Conservation (phyloP, 1,284 basidiomycete species). For the Veloporphyrellus conicus region DNA sequence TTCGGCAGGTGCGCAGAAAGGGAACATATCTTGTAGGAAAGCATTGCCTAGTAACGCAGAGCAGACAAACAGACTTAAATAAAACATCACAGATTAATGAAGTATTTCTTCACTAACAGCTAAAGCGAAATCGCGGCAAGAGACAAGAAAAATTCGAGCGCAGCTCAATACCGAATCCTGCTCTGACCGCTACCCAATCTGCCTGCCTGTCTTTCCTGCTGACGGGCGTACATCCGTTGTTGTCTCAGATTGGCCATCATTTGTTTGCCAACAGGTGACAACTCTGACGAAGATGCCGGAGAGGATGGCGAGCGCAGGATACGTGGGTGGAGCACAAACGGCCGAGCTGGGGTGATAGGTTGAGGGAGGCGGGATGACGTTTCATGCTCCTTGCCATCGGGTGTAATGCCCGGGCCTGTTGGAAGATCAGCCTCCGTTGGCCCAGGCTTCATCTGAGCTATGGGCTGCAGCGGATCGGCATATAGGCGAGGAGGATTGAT, state of each 20-base stretch:
- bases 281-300: constrained; percentile 67
- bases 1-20: too few relatives aligned
- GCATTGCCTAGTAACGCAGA: constrained; percentile 8
- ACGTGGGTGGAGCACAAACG: constrained; percentile 35
- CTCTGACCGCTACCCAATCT: constrained; percentile 31
- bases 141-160: constrained; percentile 1
- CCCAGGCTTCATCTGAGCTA: constrained; percentile 1
- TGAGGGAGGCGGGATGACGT: constrained; percentile 29
- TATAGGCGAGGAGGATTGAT: constrained; percentile 4
- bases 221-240: constrained; percentile 48
- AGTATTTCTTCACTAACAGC: constrained; percentile 7
- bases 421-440: background rate
- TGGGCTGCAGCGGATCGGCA: constrained; percentile 8
- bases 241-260: constrained; percentile 63
- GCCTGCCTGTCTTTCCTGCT: constrained; percentile 32
- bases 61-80: too few relatives aligned
- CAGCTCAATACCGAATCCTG: constrained; percentile 25
- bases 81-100: constrained; percentile 12
- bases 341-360: constrained; percentile 28
- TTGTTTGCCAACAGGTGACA: constrained; percentile 61
- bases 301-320: constrained; percentile 41
- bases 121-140: constrained; percentile 11
- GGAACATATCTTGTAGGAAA: background rate
- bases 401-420: background rate
- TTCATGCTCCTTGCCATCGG: constrained; percentile 26